A percentile compares a stretch with the other conserved stretches of the same genome.
phyloP scores from a whole-genome alignment of 257 asterid species.

The Ajuga chamaepitys region DNA sequence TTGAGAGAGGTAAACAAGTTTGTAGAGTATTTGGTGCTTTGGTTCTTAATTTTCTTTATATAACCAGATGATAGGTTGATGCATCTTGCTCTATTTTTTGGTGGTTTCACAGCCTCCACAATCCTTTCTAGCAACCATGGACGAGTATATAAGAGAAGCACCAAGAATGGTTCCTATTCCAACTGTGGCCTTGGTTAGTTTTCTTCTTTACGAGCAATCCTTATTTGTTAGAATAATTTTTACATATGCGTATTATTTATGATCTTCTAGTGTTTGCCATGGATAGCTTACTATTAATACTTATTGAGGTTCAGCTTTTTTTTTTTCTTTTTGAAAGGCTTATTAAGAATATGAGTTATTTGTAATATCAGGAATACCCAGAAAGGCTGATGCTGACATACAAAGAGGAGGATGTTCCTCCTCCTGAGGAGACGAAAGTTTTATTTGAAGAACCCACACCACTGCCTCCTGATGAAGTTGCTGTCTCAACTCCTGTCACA shows the following conservation, averaged over 20 bases:
- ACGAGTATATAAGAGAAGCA: constrained; percentile 61
- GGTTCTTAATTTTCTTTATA: not conserved
- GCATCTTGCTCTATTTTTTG: constrained; percentile 8
- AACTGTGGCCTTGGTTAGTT: constrained; percentile 42
- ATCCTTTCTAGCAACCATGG: constrained; percentile 60
- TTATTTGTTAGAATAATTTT: not conserved
- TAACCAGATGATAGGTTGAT: constrained; percentile 1
- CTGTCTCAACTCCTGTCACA: constrained; percentile 37
- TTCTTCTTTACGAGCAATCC: constrained; percentile 1
- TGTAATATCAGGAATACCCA: constrained; percentile 67
- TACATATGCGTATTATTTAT: not conserved
- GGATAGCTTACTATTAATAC: not conserved
- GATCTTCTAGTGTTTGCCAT: not conserved
- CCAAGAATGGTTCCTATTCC: constrained; percentile 56
- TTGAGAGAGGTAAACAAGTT: constrained; percentile 73
- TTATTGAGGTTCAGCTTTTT: no score
- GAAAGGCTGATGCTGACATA: constrained; percentile 94
- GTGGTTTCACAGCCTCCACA: constrained; percentile 49
- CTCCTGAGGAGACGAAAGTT: constrained; percentile 53
- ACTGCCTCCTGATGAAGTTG: constrained; percentile 40
- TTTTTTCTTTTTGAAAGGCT: no score
- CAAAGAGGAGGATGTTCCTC: constrained; percentile 68
- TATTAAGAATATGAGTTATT: not conserved
- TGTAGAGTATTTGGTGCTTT: not conserved
- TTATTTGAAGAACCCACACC: constrained; percentile 39